Evolutionary conservation across 768 basidiomycete genomes (phyloP).

Genomic region (Auricularia sp.): DNA sequence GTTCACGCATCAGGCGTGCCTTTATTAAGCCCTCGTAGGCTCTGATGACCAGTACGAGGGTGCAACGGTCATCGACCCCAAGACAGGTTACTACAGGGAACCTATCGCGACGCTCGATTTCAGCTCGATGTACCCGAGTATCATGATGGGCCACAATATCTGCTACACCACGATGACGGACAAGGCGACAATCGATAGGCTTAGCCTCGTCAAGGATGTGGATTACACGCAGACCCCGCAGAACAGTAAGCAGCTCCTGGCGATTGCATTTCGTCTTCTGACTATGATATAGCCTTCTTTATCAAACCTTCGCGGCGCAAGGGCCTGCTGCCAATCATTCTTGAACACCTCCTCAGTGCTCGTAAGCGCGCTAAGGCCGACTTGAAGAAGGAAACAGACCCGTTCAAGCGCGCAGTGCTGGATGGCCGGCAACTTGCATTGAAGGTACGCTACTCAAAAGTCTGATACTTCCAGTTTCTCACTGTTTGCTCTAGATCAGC

Average conservation of each 20-base stretch:
- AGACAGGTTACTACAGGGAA: constrained; percentile 88
- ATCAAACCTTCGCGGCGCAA: constrained; percentile 63
- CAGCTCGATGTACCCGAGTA: constrained; percentile 95
- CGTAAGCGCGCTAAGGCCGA: constrained; percentile 93
- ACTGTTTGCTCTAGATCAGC: constrained; percentile 57
- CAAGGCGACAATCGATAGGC: constrained; percentile 61
- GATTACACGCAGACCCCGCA: constrained; percentile 96
- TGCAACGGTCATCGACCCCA: constrained; percentile 96
- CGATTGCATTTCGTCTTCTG: not conserved
- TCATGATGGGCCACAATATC: constrained; percentile 99
- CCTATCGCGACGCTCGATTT: constrained; percentile 99
- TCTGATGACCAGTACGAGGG: constrained; percentile 97
- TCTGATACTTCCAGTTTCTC: not conserved
- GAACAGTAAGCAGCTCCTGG: constrained; percentile 48
- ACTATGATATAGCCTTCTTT: constrained; percentile 59
- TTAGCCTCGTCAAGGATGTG: constrained; percentile 67
- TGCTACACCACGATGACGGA: constrained; percentile 97
- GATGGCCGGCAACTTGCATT: constrained; percentile 95
- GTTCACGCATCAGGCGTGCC: not conserved
- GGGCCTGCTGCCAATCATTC: constrained; percentile 80
- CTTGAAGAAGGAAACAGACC: constrained; percentile 92
- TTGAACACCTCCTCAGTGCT: constrained; percentile 88
- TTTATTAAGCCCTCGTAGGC: constrained; percentile 32
- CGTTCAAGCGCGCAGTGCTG: constrained; percentile 92
- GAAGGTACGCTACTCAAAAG: constrained; percentile 45